Conservation (phyloP, 345 rosid genomes). For the Salix caprea region DNA sequence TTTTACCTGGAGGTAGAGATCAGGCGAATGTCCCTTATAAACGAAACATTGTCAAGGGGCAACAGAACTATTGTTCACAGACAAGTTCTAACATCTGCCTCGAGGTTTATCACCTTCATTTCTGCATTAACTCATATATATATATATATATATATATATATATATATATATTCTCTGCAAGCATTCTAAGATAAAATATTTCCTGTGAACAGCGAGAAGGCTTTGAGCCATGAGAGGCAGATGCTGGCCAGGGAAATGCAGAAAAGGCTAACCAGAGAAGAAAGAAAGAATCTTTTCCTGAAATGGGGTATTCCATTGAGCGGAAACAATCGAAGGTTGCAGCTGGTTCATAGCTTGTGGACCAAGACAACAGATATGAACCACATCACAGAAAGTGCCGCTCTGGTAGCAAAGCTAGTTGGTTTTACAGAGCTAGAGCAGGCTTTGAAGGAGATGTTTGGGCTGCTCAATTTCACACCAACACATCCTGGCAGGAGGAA, state of each 20-base stretch:
- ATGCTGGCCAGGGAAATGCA: constrained; percentile 54
- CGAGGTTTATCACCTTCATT: constrained; percentile 41
- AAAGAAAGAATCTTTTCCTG: constrained; percentile 61
- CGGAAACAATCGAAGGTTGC: constrained; percentile 59
- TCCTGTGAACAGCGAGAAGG: constrained; percentile 42
- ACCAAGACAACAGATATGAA: constrained; percentile 52
- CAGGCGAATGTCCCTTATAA: constrained; percentile 61
- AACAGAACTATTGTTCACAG: constrained; percentile 52
- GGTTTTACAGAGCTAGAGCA: constrained; percentile 38
- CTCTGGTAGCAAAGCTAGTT: constrained; percentile 61
- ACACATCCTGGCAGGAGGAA: constrained; percentile 11
- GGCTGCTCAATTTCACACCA: constrained; percentile 40
- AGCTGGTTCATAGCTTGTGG: constrained; percentile 60
- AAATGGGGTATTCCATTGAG: constrained; percentile 67
- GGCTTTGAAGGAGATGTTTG: constrained; percentile 40
- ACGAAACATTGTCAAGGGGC: constrained; percentile 45
- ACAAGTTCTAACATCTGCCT: constrained; percentile 31
- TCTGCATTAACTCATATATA: background rate
- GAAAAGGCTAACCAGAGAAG: constrained; percentile 50
- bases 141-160: too few species aligned
- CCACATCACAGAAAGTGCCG: constrained; percentile 66
- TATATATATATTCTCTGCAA: too few species aligned
- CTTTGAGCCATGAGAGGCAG: constrained; percentile 60
- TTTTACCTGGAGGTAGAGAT: constrained; percentile 89
- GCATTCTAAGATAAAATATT: background rate